Conservation (phyloP, 148 eudicot species). For the Silene uniflora region DNA sequence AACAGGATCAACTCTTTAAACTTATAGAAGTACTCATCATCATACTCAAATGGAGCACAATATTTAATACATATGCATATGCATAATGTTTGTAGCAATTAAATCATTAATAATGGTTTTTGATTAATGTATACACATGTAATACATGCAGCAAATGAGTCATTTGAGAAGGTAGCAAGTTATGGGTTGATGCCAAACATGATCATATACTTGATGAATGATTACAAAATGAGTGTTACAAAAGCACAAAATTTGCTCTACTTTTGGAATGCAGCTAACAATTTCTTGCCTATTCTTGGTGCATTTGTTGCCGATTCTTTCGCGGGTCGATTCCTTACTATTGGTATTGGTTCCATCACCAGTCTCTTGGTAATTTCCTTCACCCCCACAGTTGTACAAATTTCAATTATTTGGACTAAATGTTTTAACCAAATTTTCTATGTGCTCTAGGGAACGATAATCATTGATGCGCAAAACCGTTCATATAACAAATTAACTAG, state of each 20-base stretch:
- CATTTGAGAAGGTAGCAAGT: slow-evolving; percentile 68
- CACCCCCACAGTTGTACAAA: slow-evolving; percentile 2
- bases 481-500: no score
- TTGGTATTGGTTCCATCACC: slow-evolving; percentile 51
- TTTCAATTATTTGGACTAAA: slow-evolving; percentile 14
- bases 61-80: no score
- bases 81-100: background rate
- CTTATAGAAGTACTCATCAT: no score
- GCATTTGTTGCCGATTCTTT: slow-evolving; percentile 70
- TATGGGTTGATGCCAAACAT: slow-evolving; percentile 64
- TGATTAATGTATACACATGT: background rate
- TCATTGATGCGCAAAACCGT: no score
- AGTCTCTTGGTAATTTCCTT: slow-evolving; percentile 26
- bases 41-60: no score
- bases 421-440: no score
- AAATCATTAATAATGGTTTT: background rate
- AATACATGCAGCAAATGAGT: slow-evolving; percentile 58
- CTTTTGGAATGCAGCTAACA: slow-evolving; percentile 60
- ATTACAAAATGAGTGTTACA: slow-evolving; percentile 45
- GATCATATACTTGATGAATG: slow-evolving; percentile 53
- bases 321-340: slow-evolving; percentile 63
- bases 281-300: slow-evolving; percentile 56
- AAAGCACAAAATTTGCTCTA: slow-evolving; percentile 45
- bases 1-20: no score
- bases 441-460: no score